Base-by-base conservation (phyloP, 345 rosid genomes). In the Eucalyptus decipiens region DNA sequence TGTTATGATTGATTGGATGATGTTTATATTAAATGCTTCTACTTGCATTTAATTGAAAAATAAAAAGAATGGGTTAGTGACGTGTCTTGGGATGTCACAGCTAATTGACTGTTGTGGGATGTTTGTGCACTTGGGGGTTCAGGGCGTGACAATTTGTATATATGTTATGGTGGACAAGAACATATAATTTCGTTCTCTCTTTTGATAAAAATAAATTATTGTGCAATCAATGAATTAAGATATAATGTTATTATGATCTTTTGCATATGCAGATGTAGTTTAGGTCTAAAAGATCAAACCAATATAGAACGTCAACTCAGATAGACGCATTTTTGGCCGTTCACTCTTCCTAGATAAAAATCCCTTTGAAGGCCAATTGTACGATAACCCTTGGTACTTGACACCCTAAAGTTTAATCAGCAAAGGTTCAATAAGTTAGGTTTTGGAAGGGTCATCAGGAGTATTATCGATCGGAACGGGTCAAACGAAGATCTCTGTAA, bases 171-270 rank as follows among this genome's bases (percentile, higher is more conserved):
- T 51, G 54, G 54, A 51, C 54, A 51, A 51, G 19, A 51, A 7
- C 54, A 51, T 51, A 51, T 0, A 54, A 7, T 62, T 1, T 14
- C 1, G 4, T 30, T 30, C 5, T 0, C 5, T 15, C 19, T 3
- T n/a, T n/a, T 15, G 34, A 62, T 13, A 4, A 14, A 30, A 30
- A 4, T 30, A 62, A 13, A 30, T 62, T 62, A 62, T 30, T 4
- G 3, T 30, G 34, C 18, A 62, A 30, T 62, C 3, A 0, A 8
- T 30, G 18, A 14, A 30, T 7, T 14, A 62, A 62, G 9, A 62
- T 30, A 0, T 62, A 62, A 15, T 2, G 8, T 69, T 62, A 62
- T 62, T 4, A 62, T 13, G 72, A 62, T 30, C 15, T 62, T 62
- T 62, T 8, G 2, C 9, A 4, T 30, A 30, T 26, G 15, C 21